Percentiles rank a stretch among this genome's conserved stretches.
Conservation (phyloP, 1,139 yeast genomes). For the Arxiozyma heterogenica region DNA sequence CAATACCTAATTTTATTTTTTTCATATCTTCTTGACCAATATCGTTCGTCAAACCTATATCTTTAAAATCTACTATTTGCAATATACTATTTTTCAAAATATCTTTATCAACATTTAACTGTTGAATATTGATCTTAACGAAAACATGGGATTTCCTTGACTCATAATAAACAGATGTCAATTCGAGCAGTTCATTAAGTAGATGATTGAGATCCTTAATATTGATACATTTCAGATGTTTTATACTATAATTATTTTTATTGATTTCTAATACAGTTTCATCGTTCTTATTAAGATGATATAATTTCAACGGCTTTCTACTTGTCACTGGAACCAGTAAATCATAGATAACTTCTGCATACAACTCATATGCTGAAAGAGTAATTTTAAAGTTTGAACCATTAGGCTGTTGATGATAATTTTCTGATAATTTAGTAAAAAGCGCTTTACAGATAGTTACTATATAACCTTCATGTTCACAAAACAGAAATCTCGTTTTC, state of each 20-base stretch:
- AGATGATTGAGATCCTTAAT: slow-evolving; percentile 39
- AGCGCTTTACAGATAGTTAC: neutral
- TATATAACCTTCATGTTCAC: slow-evolving; percentile 42
- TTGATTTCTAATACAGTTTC: slow-evolving; percentile 9
- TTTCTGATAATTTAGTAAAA: slow-evolving; percentile 4
- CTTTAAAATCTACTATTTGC: slow-evolving; percentile 75
- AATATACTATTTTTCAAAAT: slow-evolving; percentile 29
- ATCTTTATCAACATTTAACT: slow-evolving; percentile 41
- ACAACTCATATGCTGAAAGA: slow-evolving; percentile 69
- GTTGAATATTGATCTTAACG: slow-evolving; percentile 55
- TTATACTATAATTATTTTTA: slow-evolving; percentile 21
- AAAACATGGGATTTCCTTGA: slow-evolving; percentile 81
- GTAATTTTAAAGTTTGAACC: slow-evolving; percentile 21
- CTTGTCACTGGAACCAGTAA: slow-evolving; percentile 32
- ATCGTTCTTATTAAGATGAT: slow-evolving; percentile 8
- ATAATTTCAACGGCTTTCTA: slow-evolving; percentile 10
- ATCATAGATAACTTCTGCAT: slow-evolving; percentile 70
- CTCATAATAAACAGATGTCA: slow-evolving; percentile 51
- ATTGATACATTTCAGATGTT: slow-evolving; percentile 6
- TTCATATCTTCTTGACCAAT: slow-evolving; percentile 75
- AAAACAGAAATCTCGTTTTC: slow-evolving; percentile 81
- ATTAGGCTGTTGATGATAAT: slow-evolving; percentile 4
- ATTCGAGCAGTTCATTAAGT: slow-evolving; percentile 41
- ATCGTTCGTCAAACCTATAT: slow-evolving; percentile 72
- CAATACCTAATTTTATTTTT: slow-evolving; percentile 69